Conservation (phyloP, 768 basidiomycete genomes). For the Cystobasidium ongulense region DNA sequence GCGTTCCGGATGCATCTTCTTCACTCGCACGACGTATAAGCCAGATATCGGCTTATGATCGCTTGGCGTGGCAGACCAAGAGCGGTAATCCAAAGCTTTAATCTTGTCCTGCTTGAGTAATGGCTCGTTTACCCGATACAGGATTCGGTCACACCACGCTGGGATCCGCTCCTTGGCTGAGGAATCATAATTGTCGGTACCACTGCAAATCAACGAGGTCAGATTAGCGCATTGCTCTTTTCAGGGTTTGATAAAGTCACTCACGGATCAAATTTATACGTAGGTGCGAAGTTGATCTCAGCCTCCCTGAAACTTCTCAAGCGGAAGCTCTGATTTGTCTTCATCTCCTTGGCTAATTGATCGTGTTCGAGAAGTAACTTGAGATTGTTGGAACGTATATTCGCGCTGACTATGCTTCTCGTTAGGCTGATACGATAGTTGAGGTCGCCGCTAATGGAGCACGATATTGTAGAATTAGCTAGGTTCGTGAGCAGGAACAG, state of each 20-base stretch:
- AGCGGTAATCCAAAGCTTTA: slow-evolving; percentile 58
- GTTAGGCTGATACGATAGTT: slow-evolving; percentile 96
- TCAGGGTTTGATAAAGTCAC: neutral
- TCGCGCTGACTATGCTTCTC: slow-evolving; percentile 67
- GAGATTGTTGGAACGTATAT: slow-evolving; percentile 61
- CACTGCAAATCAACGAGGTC: slow-evolving; percentile 44
- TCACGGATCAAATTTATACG: slow-evolving; percentile 60
- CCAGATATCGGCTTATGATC: slow-evolving; percentile 79
- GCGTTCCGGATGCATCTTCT: slow-evolving; percentile 58
- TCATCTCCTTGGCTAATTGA: slow-evolving; percentile 82
- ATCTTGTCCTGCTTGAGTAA: slow-evolving; percentile 50
- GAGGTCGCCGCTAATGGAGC: slow-evolving; percentile 68
- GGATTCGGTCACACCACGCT: slow-evolving; percentile 92
- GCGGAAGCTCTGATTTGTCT: slow-evolving; percentile 75
- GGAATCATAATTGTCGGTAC: slow-evolving; percentile 72
- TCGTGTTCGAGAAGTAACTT: slow-evolving; percentile 64
- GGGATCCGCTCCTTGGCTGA: slow-evolving; percentile 81
- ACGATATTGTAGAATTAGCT: neutral
- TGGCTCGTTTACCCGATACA: slow-evolving; percentile 50
- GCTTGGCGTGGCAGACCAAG: slow-evolving; percentile 58
- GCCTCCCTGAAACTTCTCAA: slow-evolving; percentile 72
- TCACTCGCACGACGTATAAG: slow-evolving; percentile 54
- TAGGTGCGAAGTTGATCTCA: slow-evolving; percentile 71
- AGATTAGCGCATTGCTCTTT: too few species aligned
- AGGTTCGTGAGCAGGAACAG: slow-evolving; percentile 50